Evolutionary conservation across 345 rosid species (phyloP).

Genomic region (Arabis alpina): DNA sequence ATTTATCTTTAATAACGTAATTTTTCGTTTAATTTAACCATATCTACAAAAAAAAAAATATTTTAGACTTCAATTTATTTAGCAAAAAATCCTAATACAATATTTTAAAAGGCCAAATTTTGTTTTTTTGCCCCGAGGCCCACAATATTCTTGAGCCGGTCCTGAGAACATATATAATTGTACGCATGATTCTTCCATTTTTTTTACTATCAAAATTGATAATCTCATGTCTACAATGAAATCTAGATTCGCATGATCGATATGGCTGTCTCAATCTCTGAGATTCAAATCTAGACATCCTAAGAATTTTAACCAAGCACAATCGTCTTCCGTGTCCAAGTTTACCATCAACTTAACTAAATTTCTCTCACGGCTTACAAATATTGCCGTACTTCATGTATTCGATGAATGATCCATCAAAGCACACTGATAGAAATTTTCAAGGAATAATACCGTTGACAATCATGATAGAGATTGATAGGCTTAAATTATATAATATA

Average conservation of each 20-base stretch:
- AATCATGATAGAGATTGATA: not conserved
- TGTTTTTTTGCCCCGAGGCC: too few relatives aligned
- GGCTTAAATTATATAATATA: too few relatives aligned
- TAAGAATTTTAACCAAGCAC: not conserved
- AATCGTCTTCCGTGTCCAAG: not conserved
- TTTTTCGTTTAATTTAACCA: too few relatives aligned
- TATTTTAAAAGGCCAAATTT: too few relatives aligned
- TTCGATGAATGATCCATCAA: conserved; percentile 1
- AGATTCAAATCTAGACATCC: not conserved
- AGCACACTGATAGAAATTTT: not conserved
- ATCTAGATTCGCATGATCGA: too few relatives aligned
- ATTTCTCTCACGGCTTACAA: not conserved
- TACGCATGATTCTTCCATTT: not conserved
- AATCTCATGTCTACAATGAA: too few relatives aligned
- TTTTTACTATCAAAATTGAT: not conserved
- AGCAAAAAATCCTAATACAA: too few relatives aligned
- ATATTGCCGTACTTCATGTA: not conserved
- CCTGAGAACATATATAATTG: not conserved
- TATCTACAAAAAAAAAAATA: too few relatives aligned
- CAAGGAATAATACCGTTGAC: not conserved
- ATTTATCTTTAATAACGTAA: too few relatives aligned
- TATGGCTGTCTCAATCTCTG: not conserved
- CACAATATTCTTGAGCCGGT: too few relatives aligned
- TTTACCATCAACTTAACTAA: conserved; percentile 3
- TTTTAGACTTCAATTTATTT: too few relatives aligned